A percentile compares a stretch with the other conserved stretches of the same genome.
These are phyloP conservation scores for Adansonia digitata DNA, from an alignment of 345 rosid genomes.

Conservation along the genomic window DNA sequence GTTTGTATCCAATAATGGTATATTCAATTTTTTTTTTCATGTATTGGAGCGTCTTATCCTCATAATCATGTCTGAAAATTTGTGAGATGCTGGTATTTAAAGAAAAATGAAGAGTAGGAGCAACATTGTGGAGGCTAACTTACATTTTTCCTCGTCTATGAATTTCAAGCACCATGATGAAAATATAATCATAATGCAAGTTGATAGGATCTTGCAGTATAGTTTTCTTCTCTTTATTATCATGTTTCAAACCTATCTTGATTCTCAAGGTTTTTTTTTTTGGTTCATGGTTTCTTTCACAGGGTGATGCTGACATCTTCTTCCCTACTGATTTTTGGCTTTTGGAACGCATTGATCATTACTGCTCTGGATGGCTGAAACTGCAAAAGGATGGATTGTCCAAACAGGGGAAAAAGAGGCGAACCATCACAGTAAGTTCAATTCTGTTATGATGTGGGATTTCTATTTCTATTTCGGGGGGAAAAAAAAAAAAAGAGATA, in stretches of 20 bases:
- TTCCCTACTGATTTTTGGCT: slow-evolving; percentile 94
- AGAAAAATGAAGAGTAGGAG: too few species aligned
- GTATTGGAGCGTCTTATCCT: too few species aligned
- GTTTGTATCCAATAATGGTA: too few species aligned
- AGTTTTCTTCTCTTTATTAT: background rate
- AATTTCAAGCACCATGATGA: background rate
- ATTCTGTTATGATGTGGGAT: slow-evolving; percentile 5
- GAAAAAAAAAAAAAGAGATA: too few species aligned
- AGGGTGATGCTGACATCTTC: slow-evolving; percentile 99
- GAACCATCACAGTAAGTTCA: slow-evolving; percentile 74
- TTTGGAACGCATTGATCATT: slow-evolving; percentile 85
- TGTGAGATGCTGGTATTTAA: too few species aligned
- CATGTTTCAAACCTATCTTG: background rate
- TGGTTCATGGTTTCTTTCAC: slow-evolving; percentile 22
- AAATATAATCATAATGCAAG: background rate
- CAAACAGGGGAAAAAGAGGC: slow-evolving; percentile 68
- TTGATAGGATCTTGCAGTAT: background rate
- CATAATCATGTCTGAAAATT: too few species aligned
- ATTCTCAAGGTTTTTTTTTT: slow-evolving; percentile 1
- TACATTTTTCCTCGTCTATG: background rate
- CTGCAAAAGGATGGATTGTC: slow-evolving; percentile 43
- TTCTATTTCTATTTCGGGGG: slow-evolving; percentile 4
- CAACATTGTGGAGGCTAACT: too few species aligned
- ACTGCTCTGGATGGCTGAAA: slow-evolving; percentile 80
- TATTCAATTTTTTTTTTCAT: too few species aligned